Base-by-base conservation (phyloP, 2,329 filamentous ascomycete species). In the Penicillium olsonii region DNA sequence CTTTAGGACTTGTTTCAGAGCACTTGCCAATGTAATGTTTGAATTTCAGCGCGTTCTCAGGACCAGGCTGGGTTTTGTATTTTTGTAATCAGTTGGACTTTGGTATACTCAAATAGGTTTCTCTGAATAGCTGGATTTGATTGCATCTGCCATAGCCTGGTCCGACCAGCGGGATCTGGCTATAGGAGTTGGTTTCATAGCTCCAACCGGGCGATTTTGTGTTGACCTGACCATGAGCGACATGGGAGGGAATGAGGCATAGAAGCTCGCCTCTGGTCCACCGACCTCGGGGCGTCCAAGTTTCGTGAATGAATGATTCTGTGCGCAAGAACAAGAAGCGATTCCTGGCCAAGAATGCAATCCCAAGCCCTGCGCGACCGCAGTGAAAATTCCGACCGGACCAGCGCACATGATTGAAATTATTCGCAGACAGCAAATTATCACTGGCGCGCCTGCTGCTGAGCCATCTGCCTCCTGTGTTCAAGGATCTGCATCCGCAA, bases 401-500 rank as follows among this genome's bases (percentile, higher is more conserved):
- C 42, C 31, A 44, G 33, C 17, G 20, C 22, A 29, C 22, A 20
- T 5, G 18, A 40, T 29, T 31, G n/a, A 31, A 15, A 27, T 15
- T n/a, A 29, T 14, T 37, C 22, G 34, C 31, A 38, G 17, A 44
- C 31, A 19, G 10, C 37, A 41, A 49, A 18, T 15, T n/a, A 17
- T 29, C 10, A 24, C 41, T 65, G 68, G 43, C 62, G 65, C 45
- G 57, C 52, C 45, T 67, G 62, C 41, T 70, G 64, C 54, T 69
- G 68, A 19, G 70, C 68, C 39, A 64, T 54, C 49, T 70, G 65
- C 35, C 71, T 66, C 53, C 85, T 79, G 67, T 80, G 79, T 60
- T 86, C 83, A 52, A 90, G 65, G 43, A 90, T 82, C 70, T 88
- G 80, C 59, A 76, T 75, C 65, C 84, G 79, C 61, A 96, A 63